Evolutionary conservation across 1,284 basidiomycete species (phyloP).

Genomic region (Ganoderma meredithae): DNA sequence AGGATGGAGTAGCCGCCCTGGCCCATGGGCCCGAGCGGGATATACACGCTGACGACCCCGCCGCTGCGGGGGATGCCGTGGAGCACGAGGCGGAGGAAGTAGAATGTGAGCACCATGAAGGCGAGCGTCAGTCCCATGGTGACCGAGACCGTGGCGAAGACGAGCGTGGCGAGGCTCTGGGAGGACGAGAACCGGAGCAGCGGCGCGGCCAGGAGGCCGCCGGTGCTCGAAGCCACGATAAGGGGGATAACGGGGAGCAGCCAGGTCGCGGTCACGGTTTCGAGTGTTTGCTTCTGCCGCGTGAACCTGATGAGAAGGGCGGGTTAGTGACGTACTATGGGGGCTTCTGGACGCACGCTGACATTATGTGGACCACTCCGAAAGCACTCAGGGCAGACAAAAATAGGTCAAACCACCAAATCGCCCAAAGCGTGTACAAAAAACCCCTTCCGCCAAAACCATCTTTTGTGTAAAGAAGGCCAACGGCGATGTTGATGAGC

Average conservation of each 20-base stretch:
- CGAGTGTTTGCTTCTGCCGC: constrained; percentile 57
- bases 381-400: constrained; percentile 59
- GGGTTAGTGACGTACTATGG: neutral
- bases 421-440: constrained; percentile 58
- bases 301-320: constrained; percentile 51
- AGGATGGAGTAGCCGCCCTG: constrained; percentile 67
- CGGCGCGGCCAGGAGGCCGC: constrained; percentile 57
- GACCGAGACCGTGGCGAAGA: constrained; percentile 55
- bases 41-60: constrained; percentile 40
- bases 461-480: constrained; percentile 40
- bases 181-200: constrained; percentile 46
- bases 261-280: constrained; percentile 59
- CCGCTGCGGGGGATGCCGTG: constrained; percentile 46
- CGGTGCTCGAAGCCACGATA: constrained; percentile 66
- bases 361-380: constrained; percentile 64
- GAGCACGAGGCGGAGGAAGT: constrained; percentile 51
- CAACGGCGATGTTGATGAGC: constrained; percentile 46
- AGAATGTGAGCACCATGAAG: constrained; percentile 55
- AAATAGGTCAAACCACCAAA: constrained; percentile 68
- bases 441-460: constrained; percentile 54
- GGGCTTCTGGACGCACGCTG: constrained; percentile 28
- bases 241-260: constrained; percentile 70
- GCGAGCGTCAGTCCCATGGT: constrained; percentile 59
- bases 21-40: constrained; percentile 42
- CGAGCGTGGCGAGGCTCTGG: constrained; percentile 57